A percentile compares a stretch with the other conserved stretches of the same genome.
Conservation (phyloP, 768 basidiomycete species). For the Agaricus blazei region DNA sequence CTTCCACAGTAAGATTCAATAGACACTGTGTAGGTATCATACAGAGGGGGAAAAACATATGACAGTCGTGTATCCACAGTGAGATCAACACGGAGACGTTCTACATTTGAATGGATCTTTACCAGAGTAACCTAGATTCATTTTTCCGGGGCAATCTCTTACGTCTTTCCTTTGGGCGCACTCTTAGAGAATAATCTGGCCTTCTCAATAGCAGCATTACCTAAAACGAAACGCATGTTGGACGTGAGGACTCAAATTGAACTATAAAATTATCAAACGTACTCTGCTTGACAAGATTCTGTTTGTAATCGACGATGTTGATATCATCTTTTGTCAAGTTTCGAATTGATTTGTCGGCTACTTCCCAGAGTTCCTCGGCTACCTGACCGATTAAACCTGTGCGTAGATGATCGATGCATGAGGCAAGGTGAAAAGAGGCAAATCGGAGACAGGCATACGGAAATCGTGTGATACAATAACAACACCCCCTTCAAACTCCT, state of each 20-base stretch:
- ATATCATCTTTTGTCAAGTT: constrained; percentile 91
- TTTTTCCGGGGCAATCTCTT: constrained; percentile 8
- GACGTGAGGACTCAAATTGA: constrained; percentile 2
- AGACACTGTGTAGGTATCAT: too few relatives aligned
- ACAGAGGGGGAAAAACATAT: too few relatives aligned
- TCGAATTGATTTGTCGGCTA: constrained; percentile 87
- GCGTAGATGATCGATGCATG: background rate
- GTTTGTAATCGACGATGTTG: constrained; percentile 92
- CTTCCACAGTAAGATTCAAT: too few relatives aligned
- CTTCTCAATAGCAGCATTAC: constrained; percentile 85
- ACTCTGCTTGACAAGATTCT: constrained; percentile 77
- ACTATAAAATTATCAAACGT: constrained; percentile 22
- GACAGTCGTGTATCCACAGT: too few relatives aligned
- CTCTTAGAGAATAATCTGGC: constrained; percentile 91
- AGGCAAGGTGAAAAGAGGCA: background rate
- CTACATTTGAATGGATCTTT: too few relatives aligned
- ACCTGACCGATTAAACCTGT: constrained; percentile 52
- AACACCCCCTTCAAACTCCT: constrained; percentile 95
- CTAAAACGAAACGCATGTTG: constrained; percentile 27
- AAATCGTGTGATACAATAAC: constrained; percentile 99
- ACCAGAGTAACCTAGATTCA: too few relatives aligned
- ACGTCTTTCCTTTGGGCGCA: constrained; percentile 65
- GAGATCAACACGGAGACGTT: too few relatives aligned
- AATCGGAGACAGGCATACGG: constrained; percentile 51
- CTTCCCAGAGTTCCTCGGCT: constrained; percentile 99